phyloP scores from a whole-genome alignment of 192 early-diverging fungal genomes.

The Coemansia sp. region DNA sequence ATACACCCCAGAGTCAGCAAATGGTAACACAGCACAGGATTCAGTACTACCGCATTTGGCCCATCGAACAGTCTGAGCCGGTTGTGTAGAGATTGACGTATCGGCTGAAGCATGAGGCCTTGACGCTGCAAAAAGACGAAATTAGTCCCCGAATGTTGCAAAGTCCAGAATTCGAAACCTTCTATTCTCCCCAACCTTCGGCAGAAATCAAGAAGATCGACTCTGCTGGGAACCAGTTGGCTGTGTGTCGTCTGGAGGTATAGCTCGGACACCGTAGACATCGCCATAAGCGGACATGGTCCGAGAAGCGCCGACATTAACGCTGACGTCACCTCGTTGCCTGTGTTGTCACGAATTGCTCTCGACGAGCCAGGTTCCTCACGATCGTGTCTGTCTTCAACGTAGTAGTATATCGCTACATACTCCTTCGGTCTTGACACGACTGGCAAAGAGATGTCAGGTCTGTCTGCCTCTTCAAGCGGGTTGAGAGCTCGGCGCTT shows the following conservation, averaged over 20 bases:
- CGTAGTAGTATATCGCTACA: neutral
- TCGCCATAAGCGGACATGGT: slow-evolving; percentile 25
- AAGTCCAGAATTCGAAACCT: slow-evolving; percentile 19
- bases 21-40: slow-evolving; percentile 33
- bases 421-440: neutral
- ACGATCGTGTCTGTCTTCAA: neutral
- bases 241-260: slow-evolving; percentile 24
- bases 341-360: neutral
- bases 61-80: slow-evolving; percentile 9
- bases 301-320: slow-evolving; percentile 26
- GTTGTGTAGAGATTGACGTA: slow-evolving; percentile 12
- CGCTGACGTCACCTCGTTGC: slow-evolving; percentile 12
- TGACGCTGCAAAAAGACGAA: slow-evolving; percentile 14
- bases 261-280: slow-evolving; percentile 9
- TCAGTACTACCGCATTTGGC: slow-evolving; percentile 13
- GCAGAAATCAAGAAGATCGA: neutral
- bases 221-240: slow-evolving; percentile 8
- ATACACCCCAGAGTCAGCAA: slow-evolving; percentile 24
- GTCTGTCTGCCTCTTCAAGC: neutral
- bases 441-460: slow-evolving; percentile 20
- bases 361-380: neutral
- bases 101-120: slow-evolving; percentile 1
- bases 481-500: slow-evolving; percentile 28
- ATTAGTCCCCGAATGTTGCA: neutral
- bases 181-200: slow-evolving; percentile 8